Conservation (phyloP, 2,329 filamentous ascomycete genomes). For the Penicillium hesseltinei region DNA sequence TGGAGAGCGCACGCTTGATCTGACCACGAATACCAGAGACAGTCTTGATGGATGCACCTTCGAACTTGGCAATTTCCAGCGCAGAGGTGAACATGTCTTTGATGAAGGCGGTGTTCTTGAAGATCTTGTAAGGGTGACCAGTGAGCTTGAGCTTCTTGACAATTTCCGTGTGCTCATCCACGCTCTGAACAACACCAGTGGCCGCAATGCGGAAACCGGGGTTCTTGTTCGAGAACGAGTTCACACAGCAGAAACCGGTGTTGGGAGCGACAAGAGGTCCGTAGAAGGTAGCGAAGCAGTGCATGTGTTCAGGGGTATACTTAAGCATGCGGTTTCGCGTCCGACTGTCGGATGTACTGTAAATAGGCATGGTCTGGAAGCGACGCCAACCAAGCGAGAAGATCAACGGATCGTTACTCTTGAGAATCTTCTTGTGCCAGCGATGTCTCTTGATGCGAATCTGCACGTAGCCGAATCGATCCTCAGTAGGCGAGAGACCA, state of each 20-base stretch:
- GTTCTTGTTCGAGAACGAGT: slow-evolving; percentile 78
- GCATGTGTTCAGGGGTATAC: slow-evolving; percentile 99
- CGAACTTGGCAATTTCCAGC: slow-evolving; percentile 96
- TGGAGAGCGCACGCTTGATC: slow-evolving; percentile 91
- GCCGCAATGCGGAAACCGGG: slow-evolving; percentile 93
- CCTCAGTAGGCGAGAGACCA: slow-evolving; percentile 88
- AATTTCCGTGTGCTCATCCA: slow-evolving; percentile 94
- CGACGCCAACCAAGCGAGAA: slow-evolving; percentile 95
- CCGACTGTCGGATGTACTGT: slow-evolving; percentile 91
- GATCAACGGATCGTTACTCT: slow-evolving; percentile 95
- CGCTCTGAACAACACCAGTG: slow-evolving; percentile 87
- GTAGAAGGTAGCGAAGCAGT: slow-evolving; percentile 95
- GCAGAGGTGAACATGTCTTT: slow-evolving; percentile 96
- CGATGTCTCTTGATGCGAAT: slow-evolving; percentile 94
- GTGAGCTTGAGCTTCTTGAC: slow-evolving; percentile 99
- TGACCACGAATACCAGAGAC: slow-evolving; percentile 94
- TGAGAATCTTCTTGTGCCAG: slow-evolving; percentile 99
- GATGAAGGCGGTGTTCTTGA: slow-evolving; percentile 98
- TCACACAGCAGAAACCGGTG: slow-evolving; percentile 91
- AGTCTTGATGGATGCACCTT: slow-evolving; percentile 91
- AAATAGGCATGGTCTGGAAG: slow-evolving; percentile 89
- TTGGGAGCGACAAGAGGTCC: slow-evolving; percentile 93
- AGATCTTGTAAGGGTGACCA: slow-evolving; percentile 92
- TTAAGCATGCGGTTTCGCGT: slow-evolving; percentile 97
- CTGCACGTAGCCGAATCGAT: slow-evolving; percentile 93